These are phyloP conservation scores for Xenosphaeropsis pyriputrescens DNA, from an alignment of 2,329 filamentous ascomycete species.

Conservation along the genomic window DNA sequence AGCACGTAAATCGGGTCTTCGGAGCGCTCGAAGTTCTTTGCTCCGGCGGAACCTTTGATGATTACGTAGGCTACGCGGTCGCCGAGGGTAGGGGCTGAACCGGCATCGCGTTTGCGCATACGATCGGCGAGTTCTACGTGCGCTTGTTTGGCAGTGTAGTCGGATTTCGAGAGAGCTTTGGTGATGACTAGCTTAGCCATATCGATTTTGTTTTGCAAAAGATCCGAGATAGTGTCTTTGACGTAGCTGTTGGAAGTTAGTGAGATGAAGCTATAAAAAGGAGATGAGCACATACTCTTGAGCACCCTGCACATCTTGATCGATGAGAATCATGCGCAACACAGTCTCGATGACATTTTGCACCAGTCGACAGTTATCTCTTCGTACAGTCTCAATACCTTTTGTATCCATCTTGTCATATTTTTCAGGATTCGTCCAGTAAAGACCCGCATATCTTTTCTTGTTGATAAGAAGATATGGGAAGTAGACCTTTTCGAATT, in stretches of 20 bases:
- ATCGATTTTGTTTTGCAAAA: slow-evolving; percentile 94
- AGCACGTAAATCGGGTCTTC: slow-evolving; percentile 96
- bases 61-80: slow-evolving; percentile 98
- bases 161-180: slow-evolving; percentile 82
- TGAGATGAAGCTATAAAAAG: slow-evolving; percentile 6
- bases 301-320: slow-evolving; percentile 76
- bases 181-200: slow-evolving; percentile 99
- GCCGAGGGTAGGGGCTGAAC: slow-evolving; percentile 81
- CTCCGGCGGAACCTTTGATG: slow-evolving; percentile 75
- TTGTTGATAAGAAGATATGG: slow-evolving; percentile 99
- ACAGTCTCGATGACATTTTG: slow-evolving; percentile 98
- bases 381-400: slow-evolving; percentile 92
- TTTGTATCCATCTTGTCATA: slow-evolving; percentile 99
- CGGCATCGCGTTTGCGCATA: slow-evolving; percentile 94
- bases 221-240: slow-evolving; percentile 86
- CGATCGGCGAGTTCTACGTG: slow-evolving; percentile 90
- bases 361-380: slow-evolving; percentile 91
- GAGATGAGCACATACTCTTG: slow-evolving; percentile 58
- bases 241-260: slow-evolving; percentile 58
- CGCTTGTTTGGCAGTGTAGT: slow-evolving; percentile 85
- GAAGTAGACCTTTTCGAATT: slow-evolving; percentile 98
- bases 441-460: slow-evolving; percentile 95
- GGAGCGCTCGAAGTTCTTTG: slow-evolving; percentile 93
- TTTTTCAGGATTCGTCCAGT: slow-evolving; percentile 89
- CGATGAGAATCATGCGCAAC: slow-evolving; percentile 86